These are phyloP conservation scores for Nevesoporus exiguus DNA, from an alignment of 768 basidiomycete genomes.

Conservation along the genomic window DNA sequence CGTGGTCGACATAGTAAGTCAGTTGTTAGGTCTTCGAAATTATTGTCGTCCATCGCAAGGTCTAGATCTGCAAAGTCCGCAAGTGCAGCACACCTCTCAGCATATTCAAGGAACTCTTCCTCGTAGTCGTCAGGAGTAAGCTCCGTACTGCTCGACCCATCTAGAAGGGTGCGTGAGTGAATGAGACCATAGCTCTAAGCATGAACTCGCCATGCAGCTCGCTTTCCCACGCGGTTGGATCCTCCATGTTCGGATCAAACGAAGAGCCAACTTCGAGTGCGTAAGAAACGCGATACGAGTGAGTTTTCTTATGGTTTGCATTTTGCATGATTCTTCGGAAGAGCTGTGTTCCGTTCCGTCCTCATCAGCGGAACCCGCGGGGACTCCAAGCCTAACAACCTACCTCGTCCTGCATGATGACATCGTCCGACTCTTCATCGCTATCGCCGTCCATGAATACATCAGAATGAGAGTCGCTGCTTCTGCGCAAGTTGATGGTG, in stretches of 20 bases:
- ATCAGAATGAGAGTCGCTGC: conserved; percentile 50
- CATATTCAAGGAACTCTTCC: conserved; percentile 57
- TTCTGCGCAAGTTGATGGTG: conserved; percentile 38
- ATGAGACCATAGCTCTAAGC: conserved; percentile 1
- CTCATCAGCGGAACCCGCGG: conserved; percentile 7
- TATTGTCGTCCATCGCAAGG: conserved; percentile 15
- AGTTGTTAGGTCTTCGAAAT: conserved; percentile 17
- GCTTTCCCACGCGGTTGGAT: conserved; percentile 56
- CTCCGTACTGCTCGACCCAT: conserved; percentile 8
- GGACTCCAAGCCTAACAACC: neutral
- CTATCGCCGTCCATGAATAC: conserved; percentile 47
- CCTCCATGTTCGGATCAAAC: conserved; percentile 71
- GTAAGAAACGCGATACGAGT: conserved; percentile 62
- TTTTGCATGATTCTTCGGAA: conserved; percentile 64
- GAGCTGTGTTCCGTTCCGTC: conserved; percentile 40
- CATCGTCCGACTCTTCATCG: conserved; percentile 58
- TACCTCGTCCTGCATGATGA: conserved; percentile 61
- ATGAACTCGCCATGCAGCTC: conserved; percentile 45
- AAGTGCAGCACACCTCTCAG: conserved; percentile 46
- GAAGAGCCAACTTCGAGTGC: conserved; percentile 70
- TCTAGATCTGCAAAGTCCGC: conserved; percentile 49
- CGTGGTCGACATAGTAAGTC: neutral
- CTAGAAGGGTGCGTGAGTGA: conserved; percentile 7
- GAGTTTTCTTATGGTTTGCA: conserved; percentile 44
- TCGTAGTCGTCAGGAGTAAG: conserved; percentile 46